Base-by-base conservation (phyloP, 108 stramenopile species). In the Cylindrotheca fusiformis region DNA sequence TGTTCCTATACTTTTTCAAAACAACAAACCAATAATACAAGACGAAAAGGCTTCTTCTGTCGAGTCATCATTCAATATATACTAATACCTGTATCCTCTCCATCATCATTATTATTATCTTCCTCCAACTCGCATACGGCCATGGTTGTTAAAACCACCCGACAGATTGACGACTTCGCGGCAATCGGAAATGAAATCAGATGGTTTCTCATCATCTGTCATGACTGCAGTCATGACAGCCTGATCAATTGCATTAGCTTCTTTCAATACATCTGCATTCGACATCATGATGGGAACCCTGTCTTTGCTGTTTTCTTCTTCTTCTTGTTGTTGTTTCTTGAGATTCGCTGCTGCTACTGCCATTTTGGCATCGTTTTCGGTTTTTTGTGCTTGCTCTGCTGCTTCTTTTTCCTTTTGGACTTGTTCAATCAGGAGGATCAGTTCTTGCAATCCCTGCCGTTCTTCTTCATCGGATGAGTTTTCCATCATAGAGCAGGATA, bases 61-160 rank as follows among this genome's bases (percentile, higher is more conserved):
- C n/a, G n/a, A n/a, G n/a, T n/a, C n/a, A n/a, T n/a, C n/a, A n/a
- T n/a, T n/a, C n/a, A n/a, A n/a, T n/a, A n/a, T n/a, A n/a, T n/a
- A n/a, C n/a, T n/a, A n/a, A n/a, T n/a, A n/a, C n/a, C n/a, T n/a
- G n/a, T n/a, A n/a, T n/a, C n/a, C n/a, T n/a, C n/a, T n/a, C n/a
- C n/a, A n/a, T n/a, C n/a, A n/a, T n/a, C n/a, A n/a, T n/a, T n/a
- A n/a, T n/a, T n/a, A n/a, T 30, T n/a, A 66, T 19, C 65, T 8
- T 19, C 65, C 65, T 18, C 65, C 65, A 18, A 66, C 65, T 66
- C 65, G 46, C 65, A 66, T 66, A 44, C 26, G 65, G 8, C 65
- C 65, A 1, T 36, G 25, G 47, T 55, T 55, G 24, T 66, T 66
- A 54, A 66, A 66, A 20, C 54, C 54, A 28, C 65, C 24, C 50